Conservation (phyloP, 345 rosid genomes). For the Toxicodendron radicans region DNA sequence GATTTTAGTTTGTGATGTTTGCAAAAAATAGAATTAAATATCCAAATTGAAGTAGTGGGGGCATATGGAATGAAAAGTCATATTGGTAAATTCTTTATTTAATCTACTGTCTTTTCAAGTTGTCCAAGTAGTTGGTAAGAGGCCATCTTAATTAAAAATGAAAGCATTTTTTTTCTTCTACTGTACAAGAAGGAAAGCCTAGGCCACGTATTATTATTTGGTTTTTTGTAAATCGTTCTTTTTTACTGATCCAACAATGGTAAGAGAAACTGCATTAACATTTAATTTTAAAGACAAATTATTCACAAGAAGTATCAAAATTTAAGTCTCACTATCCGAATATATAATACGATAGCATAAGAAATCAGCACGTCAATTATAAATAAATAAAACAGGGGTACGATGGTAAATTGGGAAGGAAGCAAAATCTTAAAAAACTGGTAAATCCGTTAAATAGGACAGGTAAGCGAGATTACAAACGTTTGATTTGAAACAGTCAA, state of each 20-base stretch:
- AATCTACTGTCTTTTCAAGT: background rate
- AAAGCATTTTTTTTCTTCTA: background rate
- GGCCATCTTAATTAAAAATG: no score
- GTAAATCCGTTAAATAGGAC: conserved; percentile 23
- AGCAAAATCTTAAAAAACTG: background rate
- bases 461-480: background rate
- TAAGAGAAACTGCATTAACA: no score
- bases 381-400: background rate
- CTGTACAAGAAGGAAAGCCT: background rate
- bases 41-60: no score
- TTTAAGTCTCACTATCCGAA: no score
- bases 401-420: background rate
- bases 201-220: background rate
- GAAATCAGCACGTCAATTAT: background rate
- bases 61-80: background rate
- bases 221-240: no score
- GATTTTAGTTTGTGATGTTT: background rate
- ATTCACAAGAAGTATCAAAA: no score
- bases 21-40: no score
- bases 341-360: no score
- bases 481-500: conserved; percentile 13
- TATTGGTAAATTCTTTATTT: background rate
- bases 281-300: no score
- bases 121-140: background rate
- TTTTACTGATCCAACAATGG: no score